Percentiles rank a stretch among this genome's conserved stretches.
phyloP scores from a whole-genome alignment of 352 stramenopile genomes.

The Phytopythium delawarense region DNA sequence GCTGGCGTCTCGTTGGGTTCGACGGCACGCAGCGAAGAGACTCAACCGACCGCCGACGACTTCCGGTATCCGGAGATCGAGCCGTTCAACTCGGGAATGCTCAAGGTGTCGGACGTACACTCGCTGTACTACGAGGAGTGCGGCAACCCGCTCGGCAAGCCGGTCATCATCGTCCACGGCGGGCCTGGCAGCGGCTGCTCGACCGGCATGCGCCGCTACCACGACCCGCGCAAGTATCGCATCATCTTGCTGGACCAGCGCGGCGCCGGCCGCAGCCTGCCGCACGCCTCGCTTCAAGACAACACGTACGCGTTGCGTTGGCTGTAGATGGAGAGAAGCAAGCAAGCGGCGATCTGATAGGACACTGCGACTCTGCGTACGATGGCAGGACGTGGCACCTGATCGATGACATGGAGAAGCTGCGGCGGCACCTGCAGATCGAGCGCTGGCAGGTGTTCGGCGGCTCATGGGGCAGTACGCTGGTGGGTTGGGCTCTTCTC shows the following conservation, averaged over 20 bases:
- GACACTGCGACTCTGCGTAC: not conserved
- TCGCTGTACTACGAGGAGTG: constrained; percentile 91
- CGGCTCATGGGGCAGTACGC: constrained; percentile 92
- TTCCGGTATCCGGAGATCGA: constrained; percentile 82
- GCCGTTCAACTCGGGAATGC: constrained; percentile 73
- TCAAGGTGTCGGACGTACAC: constrained; percentile 82
- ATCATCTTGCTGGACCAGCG: constrained; percentile 94
- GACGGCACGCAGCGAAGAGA: not conserved
- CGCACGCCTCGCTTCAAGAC: constrained; percentile 81
- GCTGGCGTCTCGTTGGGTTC: not conserved
- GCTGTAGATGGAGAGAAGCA: not conserved
- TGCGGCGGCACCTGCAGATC: constrained; percentile 82
- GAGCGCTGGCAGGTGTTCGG: constrained; percentile 94
- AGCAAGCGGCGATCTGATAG: not conserved
- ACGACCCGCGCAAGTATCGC: constrained; percentile 88
- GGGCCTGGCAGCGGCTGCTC: constrained; percentile 90
- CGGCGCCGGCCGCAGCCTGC: constrained; percentile 85
- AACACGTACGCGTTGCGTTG: constrained; percentile 58
- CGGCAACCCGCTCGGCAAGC: constrained; percentile 82
- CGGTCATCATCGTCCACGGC: constrained; percentile 93
- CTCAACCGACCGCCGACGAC: constrained; percentile 30
- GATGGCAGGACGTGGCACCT: constrained; percentile 72
- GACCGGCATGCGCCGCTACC: constrained; percentile 87
- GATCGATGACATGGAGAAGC: constrained; percentile 92
- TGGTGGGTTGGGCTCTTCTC: constrained; percentile 30